Percentiles rank a stretch among this genome's conserved stretches.
Evolutionary conservation across 345 rosid genomes (phyloP).

Genomic region (Melastoma malabathricum): DNA sequence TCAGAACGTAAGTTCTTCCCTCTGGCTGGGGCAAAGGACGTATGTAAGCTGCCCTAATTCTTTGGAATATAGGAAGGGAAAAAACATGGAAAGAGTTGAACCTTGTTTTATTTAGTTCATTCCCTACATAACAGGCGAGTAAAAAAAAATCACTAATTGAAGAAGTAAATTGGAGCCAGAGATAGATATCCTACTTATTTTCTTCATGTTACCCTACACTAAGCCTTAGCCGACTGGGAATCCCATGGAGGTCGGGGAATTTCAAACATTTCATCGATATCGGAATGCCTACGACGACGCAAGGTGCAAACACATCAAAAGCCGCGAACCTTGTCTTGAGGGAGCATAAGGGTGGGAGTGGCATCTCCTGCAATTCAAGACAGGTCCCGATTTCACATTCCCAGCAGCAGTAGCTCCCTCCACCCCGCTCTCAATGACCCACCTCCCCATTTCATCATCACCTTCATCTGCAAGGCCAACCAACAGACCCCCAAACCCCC

Average conservation of each 20-base stretch:
- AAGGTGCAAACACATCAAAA: background rate
- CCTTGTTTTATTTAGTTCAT: too few species aligned
- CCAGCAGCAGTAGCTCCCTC: slow-evolving; percentile 11
- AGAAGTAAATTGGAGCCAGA: too few species aligned
- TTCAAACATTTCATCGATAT: too few species aligned
- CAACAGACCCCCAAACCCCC: background rate
- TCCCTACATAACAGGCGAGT: too few species aligned
- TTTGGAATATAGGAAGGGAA: slow-evolving; percentile 15
- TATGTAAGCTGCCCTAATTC: slow-evolving; percentile 76
- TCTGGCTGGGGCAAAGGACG: slow-evolving; percentile 51
- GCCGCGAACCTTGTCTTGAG: slow-evolving; percentile 43
- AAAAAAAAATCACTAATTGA: too few species aligned
- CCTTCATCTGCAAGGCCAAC: slow-evolving; percentile 18
- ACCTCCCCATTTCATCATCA: slow-evolving; percentile 18
- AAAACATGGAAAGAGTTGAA: too few species aligned
- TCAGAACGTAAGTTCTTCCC: slow-evolving; percentile 78
- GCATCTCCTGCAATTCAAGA: slow-evolving; percentile 75
- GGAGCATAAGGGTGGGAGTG: slow-evolving; percentile 52
- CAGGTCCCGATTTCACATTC: slow-evolving; percentile 40
- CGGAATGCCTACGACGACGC: too few species aligned
- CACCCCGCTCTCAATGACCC: slow-evolving; percentile 14
- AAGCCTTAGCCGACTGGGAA: too few species aligned
- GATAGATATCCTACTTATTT: too few species aligned
- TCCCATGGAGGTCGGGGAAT: too few species aligned
- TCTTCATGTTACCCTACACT: too few species aligned